phyloP scores from a whole-genome alignment of 2,329 filamentous ascomycete species.

The Blastomyces parvus region DNA sequence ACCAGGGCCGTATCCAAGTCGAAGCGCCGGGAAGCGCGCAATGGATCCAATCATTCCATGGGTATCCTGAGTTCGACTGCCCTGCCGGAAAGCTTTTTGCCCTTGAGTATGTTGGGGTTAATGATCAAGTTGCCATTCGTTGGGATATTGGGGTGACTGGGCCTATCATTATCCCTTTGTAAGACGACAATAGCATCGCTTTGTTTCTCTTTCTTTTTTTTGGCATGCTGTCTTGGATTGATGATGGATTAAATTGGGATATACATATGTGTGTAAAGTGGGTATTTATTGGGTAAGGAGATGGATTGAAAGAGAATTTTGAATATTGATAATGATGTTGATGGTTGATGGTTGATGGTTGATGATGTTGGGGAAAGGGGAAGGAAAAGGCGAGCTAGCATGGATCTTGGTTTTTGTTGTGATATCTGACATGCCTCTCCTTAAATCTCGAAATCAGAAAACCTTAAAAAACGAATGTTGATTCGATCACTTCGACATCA shows the following conservation, averaged over 20 bases:
- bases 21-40: constrained; percentile 15
- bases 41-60: constrained; percentile 18
- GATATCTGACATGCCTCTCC: constrained; percentile 3
- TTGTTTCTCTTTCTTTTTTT: neutral
- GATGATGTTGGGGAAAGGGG: neutral
- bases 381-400: neutral
- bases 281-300: neutral
- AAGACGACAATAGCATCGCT: constrained; percentile 2
- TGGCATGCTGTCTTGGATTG: neutral
- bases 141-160: constrained; percentile 23
- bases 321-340: neutral
- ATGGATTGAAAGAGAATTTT: neutral
- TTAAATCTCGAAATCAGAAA: constrained; percentile 1
- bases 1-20: constrained; percentile 17
- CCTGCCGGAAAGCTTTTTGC: constrained; percentile 18
- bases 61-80: constrained; percentile 20
- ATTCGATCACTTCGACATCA: neutral
- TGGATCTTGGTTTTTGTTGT: neutral
- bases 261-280: neutral
- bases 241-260: neutral
- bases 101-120: constrained; percentile 22
- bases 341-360: too few species aligned
- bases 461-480: neutral
- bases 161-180: constrained; percentile 17
- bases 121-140: constrained; percentile 17